These are phyloP conservation scores for Sporopachydermia lactativora DNA, from an alignment of 805 yeast genomes.

Conservation along the genomic window DNA sequence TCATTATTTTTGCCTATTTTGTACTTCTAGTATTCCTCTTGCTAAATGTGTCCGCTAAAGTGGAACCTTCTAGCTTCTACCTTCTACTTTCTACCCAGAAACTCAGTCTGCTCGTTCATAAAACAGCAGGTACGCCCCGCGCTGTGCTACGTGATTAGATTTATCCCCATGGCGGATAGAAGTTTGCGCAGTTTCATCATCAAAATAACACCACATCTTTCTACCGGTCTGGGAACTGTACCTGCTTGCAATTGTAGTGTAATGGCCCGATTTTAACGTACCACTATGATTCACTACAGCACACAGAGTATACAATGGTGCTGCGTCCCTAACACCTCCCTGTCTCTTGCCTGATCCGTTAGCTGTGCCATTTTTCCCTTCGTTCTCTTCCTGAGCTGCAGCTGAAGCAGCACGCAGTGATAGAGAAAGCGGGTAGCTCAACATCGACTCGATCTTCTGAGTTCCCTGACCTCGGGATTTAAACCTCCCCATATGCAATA, in stretches of 20 bases:
- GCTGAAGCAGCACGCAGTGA: background rate
- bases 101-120: background rate
- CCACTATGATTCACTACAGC: slow-evolving; percentile 66
- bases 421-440: background rate
- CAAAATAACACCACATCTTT: slow-evolving; percentile 61
- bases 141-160: background rate
- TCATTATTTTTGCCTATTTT: no score
- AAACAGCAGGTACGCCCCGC: background rate
- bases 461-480: background rate
- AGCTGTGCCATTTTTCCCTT: background rate
- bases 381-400: background rate
- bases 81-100: no score
- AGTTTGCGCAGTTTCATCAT: slow-evolving; percentile 36
- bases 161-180: background rate
- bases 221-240: slow-evolving; percentile 14
- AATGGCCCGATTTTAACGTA: slow-evolving; percentile 59
- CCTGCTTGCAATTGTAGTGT: slow-evolving; percentile 52
- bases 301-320: slow-evolving; percentile 31
- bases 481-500: background rate
- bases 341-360: no score
- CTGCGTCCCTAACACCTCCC: no score
- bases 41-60: no score
- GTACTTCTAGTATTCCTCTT: no score
- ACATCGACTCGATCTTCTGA: background rate
- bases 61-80: no score